These are phyloP conservation scores for Podochytrium sp. DNA, from an alignment of 192 early-diverging fungal genomes.

Conservation along the genomic window DNA sequence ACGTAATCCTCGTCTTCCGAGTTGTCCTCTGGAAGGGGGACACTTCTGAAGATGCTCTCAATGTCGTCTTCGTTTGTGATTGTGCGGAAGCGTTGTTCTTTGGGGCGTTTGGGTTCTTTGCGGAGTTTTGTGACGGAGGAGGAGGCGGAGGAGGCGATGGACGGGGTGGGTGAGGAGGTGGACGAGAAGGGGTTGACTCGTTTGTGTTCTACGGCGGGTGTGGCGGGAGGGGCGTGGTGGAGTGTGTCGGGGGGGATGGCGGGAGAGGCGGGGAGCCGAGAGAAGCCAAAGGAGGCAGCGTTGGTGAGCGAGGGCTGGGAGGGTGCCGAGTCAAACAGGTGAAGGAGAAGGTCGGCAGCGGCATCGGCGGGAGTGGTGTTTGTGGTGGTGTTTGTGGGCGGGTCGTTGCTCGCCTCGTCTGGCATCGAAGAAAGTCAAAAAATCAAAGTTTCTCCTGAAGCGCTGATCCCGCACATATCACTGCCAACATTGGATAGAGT, in stretches of 20 bases:
- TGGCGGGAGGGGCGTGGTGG: not conserved
- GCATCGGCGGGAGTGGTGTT: not conserved
- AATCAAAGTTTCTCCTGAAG: too few relatives aligned
- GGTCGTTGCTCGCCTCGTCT: not conserved
- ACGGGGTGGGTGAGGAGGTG: not conserved
- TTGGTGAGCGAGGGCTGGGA: too few relatives aligned
- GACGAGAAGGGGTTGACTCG: not conserved
- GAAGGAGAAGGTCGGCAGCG: not conserved
- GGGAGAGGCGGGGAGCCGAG: too few relatives aligned
- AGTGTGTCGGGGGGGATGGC: not conserved
- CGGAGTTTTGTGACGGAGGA: not conserved
- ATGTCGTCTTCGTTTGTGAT: constrained; percentile 24
- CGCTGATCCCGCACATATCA: too few relatives aligned
- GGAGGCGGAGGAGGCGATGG: not conserved
- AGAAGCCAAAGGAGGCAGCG: not conserved
- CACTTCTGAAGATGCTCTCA: constrained; percentile 18
- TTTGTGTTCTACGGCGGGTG: not conserved
- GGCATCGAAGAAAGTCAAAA: too few relatives aligned
- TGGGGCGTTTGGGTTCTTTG: not conserved
- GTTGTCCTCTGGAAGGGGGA: not conserved
- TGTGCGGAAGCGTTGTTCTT: constrained; percentile 13
- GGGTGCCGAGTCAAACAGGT: too few relatives aligned
- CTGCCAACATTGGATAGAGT: too few relatives aligned
- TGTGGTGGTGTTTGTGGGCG: not conserved
- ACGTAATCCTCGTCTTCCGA: constrained; percentile 12